Base-by-base conservation (phyloP, 805 yeast genomes). In the Yarrowia alimentaria region DNA sequence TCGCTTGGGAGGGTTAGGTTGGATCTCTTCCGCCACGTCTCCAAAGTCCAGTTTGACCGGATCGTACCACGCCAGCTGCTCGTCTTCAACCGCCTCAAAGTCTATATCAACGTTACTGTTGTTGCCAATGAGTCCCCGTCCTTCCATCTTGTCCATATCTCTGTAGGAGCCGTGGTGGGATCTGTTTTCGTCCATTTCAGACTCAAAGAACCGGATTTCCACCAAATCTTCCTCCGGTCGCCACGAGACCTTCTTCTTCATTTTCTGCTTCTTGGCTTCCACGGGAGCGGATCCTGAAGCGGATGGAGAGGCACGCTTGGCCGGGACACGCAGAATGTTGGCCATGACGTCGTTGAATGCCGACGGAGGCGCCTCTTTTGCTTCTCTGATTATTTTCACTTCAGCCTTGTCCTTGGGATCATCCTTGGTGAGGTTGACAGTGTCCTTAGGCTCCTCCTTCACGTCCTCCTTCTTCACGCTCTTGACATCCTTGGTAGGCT, bases 131-230 rank as follows among this genome's bases (percentile, higher is more conserved):
- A 43, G 50, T 5, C 50, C 37, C 22, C 30, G 26, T 12, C 37
- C 50, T 13, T 43, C 50, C 30, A 30, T 37, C 30, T 30, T 43
- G 22, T 43, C 50, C 50, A 43, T 20, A n/a, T 30, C 50, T 30
- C 50, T 30, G 24, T 30, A 43, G 17, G 50, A 43, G 28, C 25
- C 17, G 33, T 29, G 34, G 20, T 19, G 33, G 48, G 19, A 19
- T 20, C 34, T 19, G 21, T 30, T 30, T 14, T 31, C 37, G 35
- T 43, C 50, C 30, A 21, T 30, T 17, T 43, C 35, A 9, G 50
- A 22, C 50, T 43, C 50, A 20, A 43, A 43, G 37, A 6, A 43
- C n/a, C 37, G 35, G 10, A 43, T 13, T 10, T 43, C 50, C 16
- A 43, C 50, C 18, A 43, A 32, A 11, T 14, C 20, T 6, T 14